These are phyloP conservation scores for Sclerotinia borealis DNA, from an alignment of 2,329 filamentous ascomycete species.

Conservation along the genomic window DNA sequence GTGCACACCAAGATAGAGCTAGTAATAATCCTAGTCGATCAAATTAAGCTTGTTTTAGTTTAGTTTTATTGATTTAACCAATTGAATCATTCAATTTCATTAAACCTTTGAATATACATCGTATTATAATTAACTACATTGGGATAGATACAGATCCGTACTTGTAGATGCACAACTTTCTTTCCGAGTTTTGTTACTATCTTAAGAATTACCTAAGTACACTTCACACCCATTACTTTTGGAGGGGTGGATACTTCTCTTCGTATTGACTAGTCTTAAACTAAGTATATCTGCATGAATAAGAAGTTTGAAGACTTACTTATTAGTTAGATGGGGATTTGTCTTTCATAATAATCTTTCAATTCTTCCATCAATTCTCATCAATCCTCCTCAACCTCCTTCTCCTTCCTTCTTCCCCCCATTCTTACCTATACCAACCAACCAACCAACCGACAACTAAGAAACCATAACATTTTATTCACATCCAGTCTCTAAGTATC, in stretches of 20 bases:
- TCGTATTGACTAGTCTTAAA: conserved; percentile 1
- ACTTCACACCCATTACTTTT: neutral
- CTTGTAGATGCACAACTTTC: neutral
- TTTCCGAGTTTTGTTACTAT: neutral
- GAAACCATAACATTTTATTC: too few relatives aligned
- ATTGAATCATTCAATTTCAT: neutral
- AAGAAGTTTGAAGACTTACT: neutral
- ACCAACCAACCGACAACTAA: too few relatives aligned
- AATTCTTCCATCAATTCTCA: neutral
- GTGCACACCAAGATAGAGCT: neutral
- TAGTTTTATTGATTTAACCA: too few relatives aligned
- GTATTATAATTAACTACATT: neutral
- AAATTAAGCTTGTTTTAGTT: neutral
- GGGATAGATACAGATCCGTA: neutral
- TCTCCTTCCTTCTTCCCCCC: too few relatives aligned
- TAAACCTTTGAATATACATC: neutral
- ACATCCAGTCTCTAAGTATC: neutral
- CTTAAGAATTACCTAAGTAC: neutral
- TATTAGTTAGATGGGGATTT: neutral
- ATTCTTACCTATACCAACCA: neutral
- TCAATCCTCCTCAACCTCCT: neutral
- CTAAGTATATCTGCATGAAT: neutral
- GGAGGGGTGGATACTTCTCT: neutral
- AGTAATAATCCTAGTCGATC: neutral
- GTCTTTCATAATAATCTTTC: neutral